Percentiles rank a stretch among this genome's conserved stretches.
phyloP scores from a whole-genome alignment of 805 yeast species.

The Cyberlindnera xylosilytica region DNA sequence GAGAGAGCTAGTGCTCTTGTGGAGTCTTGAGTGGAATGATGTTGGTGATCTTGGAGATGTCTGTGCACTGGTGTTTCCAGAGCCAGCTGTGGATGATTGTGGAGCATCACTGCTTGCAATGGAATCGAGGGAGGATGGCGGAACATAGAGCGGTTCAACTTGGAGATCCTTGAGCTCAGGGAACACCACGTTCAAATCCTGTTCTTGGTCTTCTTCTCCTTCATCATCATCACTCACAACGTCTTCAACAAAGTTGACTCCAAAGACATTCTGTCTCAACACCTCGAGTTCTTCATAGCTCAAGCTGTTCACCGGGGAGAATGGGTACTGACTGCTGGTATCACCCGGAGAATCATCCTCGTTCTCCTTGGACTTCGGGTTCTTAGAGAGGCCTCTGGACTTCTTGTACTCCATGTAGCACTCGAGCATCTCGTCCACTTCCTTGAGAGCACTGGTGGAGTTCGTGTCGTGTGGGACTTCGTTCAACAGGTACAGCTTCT shows the following conservation, averaged over 20 bases:
- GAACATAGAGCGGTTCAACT: not conserved
- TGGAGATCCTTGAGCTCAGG: not conserved
- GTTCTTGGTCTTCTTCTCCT: too few species aligned
- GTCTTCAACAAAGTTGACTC: not conserved
- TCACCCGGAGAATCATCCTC: not conserved
- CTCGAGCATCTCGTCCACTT: not conserved
- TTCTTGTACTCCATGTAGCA: constrained; percentile 1
- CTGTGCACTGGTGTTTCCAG: too few species aligned
- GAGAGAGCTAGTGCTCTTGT: too few species aligned
- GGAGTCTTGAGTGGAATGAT: too few species aligned
- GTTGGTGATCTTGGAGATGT: too few species aligned
- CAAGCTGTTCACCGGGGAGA: constrained; percentile 7
- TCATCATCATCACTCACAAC: not conserved
- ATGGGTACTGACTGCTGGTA: not conserved
- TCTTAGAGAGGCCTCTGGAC: too few species aligned
- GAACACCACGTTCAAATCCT: too few species aligned
- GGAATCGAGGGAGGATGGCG: not conserved
- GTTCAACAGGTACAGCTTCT: not conserved
- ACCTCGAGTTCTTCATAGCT: constrained; percentile 5
- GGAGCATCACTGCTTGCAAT: not conserved
- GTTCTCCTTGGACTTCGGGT: not conserved
- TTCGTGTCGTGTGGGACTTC: not conserved
- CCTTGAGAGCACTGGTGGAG: not conserved
- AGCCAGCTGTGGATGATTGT: too few species aligned
- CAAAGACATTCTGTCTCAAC: constrained; percentile 6